These are phyloP conservation scores for Dioszegia hungarica DNA, from an alignment of 768 basidiomycete genomes.

Conservation along the genomic window DNA sequence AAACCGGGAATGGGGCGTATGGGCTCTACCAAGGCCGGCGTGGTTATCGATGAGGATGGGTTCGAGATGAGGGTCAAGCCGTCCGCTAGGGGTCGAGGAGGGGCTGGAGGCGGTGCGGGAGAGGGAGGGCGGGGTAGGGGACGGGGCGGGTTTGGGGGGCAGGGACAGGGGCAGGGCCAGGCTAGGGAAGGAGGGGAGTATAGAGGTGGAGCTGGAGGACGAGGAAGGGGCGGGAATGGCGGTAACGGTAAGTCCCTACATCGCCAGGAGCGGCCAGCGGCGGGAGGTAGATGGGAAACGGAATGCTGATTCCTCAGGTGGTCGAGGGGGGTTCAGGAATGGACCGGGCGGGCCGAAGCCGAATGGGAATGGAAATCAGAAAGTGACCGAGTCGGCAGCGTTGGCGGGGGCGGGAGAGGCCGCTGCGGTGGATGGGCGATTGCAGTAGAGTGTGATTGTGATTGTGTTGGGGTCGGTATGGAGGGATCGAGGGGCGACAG, in stretches of 20 bases:
- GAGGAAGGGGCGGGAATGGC: background rate
- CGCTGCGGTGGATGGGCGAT: no score
- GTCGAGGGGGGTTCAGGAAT: conserved; percentile 1
- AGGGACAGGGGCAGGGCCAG: background rate
- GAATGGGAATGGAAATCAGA: conserved; percentile 28
- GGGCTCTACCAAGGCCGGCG: background rate
- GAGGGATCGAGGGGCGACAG: no score
- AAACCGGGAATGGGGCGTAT: background rate
- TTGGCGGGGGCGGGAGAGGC: no score
- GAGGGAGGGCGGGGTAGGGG: conserved; percentile 5
- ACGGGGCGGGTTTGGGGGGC: background rate
- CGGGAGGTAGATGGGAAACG: background rate
- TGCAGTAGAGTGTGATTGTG: no score
- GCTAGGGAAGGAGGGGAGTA: background rate
- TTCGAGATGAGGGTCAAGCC: conserved; percentile 33
- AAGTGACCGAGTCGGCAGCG: conserved; percentile 40
- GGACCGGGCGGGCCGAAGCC: background rate
- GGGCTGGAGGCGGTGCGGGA: conserved; percentile 1
- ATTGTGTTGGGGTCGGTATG: no score
- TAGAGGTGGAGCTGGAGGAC: background rate
- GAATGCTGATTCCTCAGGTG: background rate
- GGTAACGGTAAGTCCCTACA: background rate
- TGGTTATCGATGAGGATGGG: conserved; percentile 32
- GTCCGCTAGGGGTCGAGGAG: conserved; percentile 1
- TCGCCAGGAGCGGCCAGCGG: no score